These are phyloP conservation scores for Neopestalotiopsis sp. DNA, from an alignment of 2,329 filamentous ascomycete genomes.

Conservation along the genomic window DNA sequence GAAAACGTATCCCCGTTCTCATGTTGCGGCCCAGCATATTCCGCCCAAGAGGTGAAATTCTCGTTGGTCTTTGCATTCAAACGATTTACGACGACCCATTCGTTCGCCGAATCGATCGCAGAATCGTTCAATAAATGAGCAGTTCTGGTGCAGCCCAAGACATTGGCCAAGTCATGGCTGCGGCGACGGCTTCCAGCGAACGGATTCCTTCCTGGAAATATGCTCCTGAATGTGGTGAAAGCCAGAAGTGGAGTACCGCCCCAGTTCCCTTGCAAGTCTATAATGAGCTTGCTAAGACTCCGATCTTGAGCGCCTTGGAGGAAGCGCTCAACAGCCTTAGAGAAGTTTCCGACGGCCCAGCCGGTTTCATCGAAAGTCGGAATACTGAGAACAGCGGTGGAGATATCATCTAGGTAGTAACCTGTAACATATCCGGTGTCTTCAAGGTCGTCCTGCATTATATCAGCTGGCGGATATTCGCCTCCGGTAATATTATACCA, in stretches of 20 bases:
- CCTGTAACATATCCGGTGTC: conserved; percentile 25
- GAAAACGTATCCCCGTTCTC: conserved; percentile 26
- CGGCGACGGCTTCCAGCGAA: conserved; percentile 29
- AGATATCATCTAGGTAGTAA: conserved; percentile 29
- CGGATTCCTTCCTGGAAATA: conserved; percentile 28
- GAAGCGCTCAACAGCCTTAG: conserved; percentile 9
- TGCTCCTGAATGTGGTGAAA: conserved; percentile 26
- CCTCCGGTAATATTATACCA: conserved; percentile 17
- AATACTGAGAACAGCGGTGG: conserved; percentile 44
- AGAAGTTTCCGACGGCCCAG: conserved; percentile 35
- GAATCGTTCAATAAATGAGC: conserved; percentile 16
- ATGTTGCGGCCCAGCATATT: conserved; percentile 25
- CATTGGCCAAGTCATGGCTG: conserved; percentile 25
- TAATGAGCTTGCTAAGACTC: conserved; percentile 25
- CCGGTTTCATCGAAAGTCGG: conserved; percentile 41
- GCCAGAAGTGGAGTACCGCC: conserved; percentile 27
- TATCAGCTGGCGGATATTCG: conserved; percentile 25
- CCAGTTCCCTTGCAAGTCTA: conserved; percentile 30
- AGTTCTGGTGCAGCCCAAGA: conserved; percentile 24
- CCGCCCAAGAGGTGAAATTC: conserved; percentile 28
- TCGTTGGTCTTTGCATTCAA: conserved; percentile 28
- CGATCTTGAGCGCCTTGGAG: background rate
- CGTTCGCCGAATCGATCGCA: conserved; percentile 14
- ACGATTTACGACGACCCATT: conserved; percentile 29
- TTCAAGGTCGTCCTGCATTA: conserved; percentile 22